Evolutionary conservation across 805 yeast genomes (phyloP).

Genomic region (Candida sonorensis): DNA sequence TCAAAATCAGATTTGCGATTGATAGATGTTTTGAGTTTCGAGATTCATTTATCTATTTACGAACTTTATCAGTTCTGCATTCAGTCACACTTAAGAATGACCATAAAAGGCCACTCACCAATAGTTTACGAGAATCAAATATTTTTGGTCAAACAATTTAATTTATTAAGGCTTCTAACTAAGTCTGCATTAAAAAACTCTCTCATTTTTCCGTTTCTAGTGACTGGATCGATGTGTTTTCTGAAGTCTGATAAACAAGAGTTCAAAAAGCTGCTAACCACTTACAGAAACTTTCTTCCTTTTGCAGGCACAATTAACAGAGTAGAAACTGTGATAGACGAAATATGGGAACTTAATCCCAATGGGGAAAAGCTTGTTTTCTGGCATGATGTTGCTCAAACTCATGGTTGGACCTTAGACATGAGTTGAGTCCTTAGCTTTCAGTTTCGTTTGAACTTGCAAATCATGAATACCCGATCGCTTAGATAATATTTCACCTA

Average conservation of each 20-base stretch:
- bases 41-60: slow-evolving; percentile 23
- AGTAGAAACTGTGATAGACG: neutral
- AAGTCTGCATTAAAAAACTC: slow-evolving; percentile 2
- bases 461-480: no score
- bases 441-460: no score
- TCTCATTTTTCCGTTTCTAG: slow-evolving; percentile 25
- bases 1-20: slow-evolving; percentile 1
- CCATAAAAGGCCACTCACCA: slow-evolving; percentile 5
- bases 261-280: neutral
- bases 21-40: slow-evolving; percentile 9
- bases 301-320: neutral
- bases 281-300: neutral
- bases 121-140: slow-evolving; percentile 5
- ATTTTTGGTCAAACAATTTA: slow-evolving; percentile 1
- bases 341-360: neutral
- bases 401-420: neutral
- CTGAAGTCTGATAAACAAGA: slow-evolving; percentile 9
- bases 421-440: no score
- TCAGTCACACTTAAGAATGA: slow-evolving; percentile 6
- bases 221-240: slow-evolving; percentile 20
- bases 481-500: no score
- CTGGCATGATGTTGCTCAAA: neutral
- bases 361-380: neutral
- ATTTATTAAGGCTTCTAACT: slow-evolving; percentile 2
- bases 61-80: slow-evolving; percentile 19